Evolutionary conservation across 768 basidiomycete genomes (phyloP), one percentile per base, ranked within the genome.

Genomic region (Lyophyllum atratum): DNA sequence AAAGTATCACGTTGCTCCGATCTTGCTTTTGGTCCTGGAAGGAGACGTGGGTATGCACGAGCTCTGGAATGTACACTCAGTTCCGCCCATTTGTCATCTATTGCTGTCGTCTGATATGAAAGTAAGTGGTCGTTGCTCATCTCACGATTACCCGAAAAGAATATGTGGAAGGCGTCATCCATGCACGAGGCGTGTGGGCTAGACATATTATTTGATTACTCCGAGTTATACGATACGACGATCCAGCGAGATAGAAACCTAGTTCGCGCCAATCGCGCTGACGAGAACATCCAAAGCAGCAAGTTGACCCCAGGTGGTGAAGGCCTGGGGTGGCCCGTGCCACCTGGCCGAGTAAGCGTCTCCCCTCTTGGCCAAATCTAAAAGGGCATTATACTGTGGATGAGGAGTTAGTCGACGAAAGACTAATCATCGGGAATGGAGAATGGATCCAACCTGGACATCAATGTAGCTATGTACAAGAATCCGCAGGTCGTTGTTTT

Each of bases 231-330:
- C n/a, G 29, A 11, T 31, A 31, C 29, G 11, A 31, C 11, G 29
- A 31, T 31, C n/a, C n/a, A n/a, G n/a, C n/a, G n/a, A n/a, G n/a
- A n/a, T n/a, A n/a, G n/a, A n/a, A n/a, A n/a, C n/a, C 29, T 31
- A 31, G 29, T 31, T 31, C 6, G 29, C 29, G 29, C 29, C 29
- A 11, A 31, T 31, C 11, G 29, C 29, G 29, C 29, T 31, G 29
- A 31, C 29, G 56, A 81, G 50, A 6, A 78, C 77, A 66, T 78
- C 78, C 66, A 81, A 66, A 6, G 79, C 74, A 28, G 79, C 77
- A 28, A 80, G 69, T 62, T 83, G 79, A 4, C 80, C 80, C 81
- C 80, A 83, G 8, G 74, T 70, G 1, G 79, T 81, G 61, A 78
- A 83, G 0, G 42, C 62, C 49, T 76, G 70, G 6, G 79, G 72